These are phyloP conservation scores for Arachnomyces sp. DNA, from an alignment of 2,329 filamentous ascomycete species.

Conservation along the genomic window DNA sequence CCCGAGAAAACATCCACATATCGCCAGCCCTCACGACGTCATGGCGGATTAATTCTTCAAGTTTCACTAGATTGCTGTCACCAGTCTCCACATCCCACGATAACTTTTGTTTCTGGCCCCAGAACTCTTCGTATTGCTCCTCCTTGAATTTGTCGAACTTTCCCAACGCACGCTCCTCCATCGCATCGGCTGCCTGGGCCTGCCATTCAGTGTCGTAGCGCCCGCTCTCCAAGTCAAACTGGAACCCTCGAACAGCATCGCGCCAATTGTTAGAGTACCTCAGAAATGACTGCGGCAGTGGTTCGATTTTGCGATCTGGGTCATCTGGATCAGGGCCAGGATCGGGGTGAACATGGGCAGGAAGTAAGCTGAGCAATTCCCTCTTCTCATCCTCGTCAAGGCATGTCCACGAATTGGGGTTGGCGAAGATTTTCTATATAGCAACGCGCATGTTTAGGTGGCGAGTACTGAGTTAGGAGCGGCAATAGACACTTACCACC, in stretches of 20 bases:
- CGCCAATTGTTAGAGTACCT: conserved; percentile 43
- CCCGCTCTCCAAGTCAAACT: conserved; percentile 48
- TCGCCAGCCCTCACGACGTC: conserved; percentile 32
- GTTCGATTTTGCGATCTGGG: conserved; percentile 25
- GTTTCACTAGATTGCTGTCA: conserved; percentile 33
- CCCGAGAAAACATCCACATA: conserved; percentile 32
- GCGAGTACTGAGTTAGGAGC: background rate
- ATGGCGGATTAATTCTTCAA: conserved; percentile 28
- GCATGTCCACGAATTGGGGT: conserved; percentile 33
- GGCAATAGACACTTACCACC: conserved; percentile 23
- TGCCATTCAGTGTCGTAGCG: conserved; percentile 52
- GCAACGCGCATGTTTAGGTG: conserved; percentile 1
- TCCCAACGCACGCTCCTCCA: conserved; percentile 43
- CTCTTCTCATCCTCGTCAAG: conserved; percentile 35
- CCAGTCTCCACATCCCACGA: conserved; percentile 28
- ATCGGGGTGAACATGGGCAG: conserved; percentile 33
- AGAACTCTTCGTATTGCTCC: conserved; percentile 47
- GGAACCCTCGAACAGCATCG: conserved; percentile 46
- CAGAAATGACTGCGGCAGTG: conserved; percentile 32
- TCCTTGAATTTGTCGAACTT: conserved; percentile 51
- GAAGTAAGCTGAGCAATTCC: conserved; percentile 32
- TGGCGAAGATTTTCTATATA: conserved; percentile 31
- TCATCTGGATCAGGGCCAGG: conserved; percentile 21
- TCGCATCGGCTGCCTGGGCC: conserved; percentile 45
- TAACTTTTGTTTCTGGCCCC: conserved; percentile 47